Evolutionary conservation across 177 flowering plant species (phyloP).

Genomic region (Vitis hybrid): DNA sequence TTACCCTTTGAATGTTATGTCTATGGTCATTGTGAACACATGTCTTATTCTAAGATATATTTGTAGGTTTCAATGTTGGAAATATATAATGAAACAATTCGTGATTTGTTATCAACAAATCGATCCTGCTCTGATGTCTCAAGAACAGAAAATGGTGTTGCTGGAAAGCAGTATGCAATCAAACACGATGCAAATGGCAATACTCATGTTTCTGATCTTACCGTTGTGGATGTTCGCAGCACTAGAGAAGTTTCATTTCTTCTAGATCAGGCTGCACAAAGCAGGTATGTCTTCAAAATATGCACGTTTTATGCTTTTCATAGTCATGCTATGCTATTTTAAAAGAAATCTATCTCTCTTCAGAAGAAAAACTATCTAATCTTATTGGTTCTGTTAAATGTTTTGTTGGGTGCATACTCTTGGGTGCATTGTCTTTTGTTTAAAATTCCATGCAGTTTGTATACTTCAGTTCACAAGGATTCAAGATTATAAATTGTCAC

Average conservation of each 20-base stretch:
- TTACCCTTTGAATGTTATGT: neutral
- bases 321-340: neutral
- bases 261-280: constrained; percentile 82
- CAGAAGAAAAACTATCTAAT: neutral
- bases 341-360: neutral
- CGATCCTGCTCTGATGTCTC: constrained; percentile 41
- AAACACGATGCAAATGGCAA: constrained; percentile 91
- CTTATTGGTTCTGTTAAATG: neutral
- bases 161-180: constrained; percentile 72
- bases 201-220: constrained; percentile 84
- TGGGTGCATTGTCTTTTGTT: no score
- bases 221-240: constrained; percentile 81
- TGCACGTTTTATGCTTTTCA: neutral
- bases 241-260: constrained; percentile 80
- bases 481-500: neutral
- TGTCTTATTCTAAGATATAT: constrained; percentile 3
- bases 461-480: neutral
- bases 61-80: constrained; percentile 94
- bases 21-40: neutral
- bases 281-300: constrained; percentile 52
- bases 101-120: constrained; percentile 70
- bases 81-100: constrained; percentile 94
- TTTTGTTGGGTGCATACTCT: neutral
- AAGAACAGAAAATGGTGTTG: constrained; percentile 37
- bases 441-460: neutral